Evolutionary conservation across 2,329 filamentous ascomycete genomes (phyloP), one percentile per base, ranked within the genome.

Genomic region (Paracorniculantispora psalliotae): DNA sequence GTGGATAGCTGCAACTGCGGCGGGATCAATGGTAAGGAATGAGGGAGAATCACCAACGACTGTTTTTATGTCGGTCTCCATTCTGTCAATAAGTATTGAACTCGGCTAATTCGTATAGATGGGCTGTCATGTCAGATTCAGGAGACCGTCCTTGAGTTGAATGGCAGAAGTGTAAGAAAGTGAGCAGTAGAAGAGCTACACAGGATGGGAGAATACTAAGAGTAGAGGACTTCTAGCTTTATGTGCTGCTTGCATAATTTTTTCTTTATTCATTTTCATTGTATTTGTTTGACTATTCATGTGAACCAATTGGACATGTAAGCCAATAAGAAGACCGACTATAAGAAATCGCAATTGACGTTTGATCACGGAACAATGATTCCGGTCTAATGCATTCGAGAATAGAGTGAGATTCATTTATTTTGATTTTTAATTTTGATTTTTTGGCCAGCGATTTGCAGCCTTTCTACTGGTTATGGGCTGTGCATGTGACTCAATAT

Each of bases 1-100:
- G 52, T 28, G 15, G 41, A 55, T 47, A 37, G 52, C 21, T 55
- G 52, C 28, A 55, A 55, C 43, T 55, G 52, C 25, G 41, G 52
- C 41, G 41, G 52, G 15, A 28, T 55, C 21, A 47, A 55, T 47
- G 26, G 28, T 13, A 47, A 55, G 28, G 23, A 55, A 17, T 41
- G 52, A n/a, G 52, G 28, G 25, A 25, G 9, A 9, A 44, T 55
- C 41, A 44, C 41, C 41, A 44, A 44, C 44, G 44, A 48, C 44
- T 48, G 26, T 48, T 48, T 48, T 48, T 48, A 48, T 48, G 15
- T 48, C 23, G 26, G 44, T 48, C 23, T 48, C 44, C 23, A 48
- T 48, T 25, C 44, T 48, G 44, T 48, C 23, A 48, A 48, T 48
- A 48, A 48, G 44, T 30, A n/a, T 48, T 48, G 44, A 48, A 30